Evolutionary conservation across 139 green algal species (phyloP), one percentile per base, ranked within the genome.

Genomic region (Tetraselmis chui): DNA sequence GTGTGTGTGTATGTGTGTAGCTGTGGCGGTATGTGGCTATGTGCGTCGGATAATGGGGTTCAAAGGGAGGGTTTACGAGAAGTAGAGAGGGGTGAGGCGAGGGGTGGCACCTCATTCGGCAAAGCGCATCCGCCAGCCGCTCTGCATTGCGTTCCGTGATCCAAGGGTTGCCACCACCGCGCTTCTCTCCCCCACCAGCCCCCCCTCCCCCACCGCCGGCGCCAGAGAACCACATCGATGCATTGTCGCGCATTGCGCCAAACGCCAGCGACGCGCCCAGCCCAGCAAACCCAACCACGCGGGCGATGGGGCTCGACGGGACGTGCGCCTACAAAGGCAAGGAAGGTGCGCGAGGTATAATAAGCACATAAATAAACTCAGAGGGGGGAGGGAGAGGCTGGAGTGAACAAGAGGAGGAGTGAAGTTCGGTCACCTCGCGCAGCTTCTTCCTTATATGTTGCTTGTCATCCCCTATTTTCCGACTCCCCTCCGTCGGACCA

Each of bases 141-240:
- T 98, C 94, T 0, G 95, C 95, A 78, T 98, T 98, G 22, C 82
- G 80, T 78, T 98, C 93, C 2, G 88, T 94, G 11, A 98, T 32
- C 27, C 29, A 28, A 31, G 28, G 45, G 45, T 67, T 67, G 11
- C 45, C 45, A 5, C 18, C 18, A 18, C 5, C 45, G 5, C 18
- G 5, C 11, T 67, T 67, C 11, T 67, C 45, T 5, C 45, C 45
- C 45, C 45, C 45, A 18, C 11, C 45, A 18, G 11, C 18, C 45
- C 18, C 18, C 11, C 45, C 45, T n/a, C n/a, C n/a, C n/a, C n/a
- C n/a, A n/a, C n/a, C n/a, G 11, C 45, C 45, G 11, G 45, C 45
- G 45, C 45, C 45, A 18, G 45, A 67, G 11, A 67, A 18, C 45
- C 45, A 67, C 45, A 67, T 5, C 11, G 45, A 67, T 5, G 45